These are phyloP conservation scores for Cyberlindnera maclurae DNA, from an alignment of 805 yeast genomes.

Conservation along the genomic window DNA sequence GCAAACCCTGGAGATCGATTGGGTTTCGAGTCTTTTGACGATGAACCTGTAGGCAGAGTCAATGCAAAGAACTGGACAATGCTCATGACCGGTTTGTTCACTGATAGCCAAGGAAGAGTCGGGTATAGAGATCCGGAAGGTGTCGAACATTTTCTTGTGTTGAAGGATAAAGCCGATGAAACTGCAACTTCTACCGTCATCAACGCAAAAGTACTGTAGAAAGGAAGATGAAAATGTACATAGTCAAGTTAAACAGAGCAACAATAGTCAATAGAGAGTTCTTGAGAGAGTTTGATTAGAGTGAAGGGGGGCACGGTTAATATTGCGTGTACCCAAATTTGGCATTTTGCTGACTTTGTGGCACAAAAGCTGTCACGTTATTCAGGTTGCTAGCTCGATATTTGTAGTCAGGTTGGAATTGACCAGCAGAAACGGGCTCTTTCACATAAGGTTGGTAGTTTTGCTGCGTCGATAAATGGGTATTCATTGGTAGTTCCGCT, in stretches of 20 bases:
- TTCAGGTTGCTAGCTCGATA: not conserved
- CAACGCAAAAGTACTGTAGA: not conserved
- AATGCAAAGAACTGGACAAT: constrained; percentile 13
- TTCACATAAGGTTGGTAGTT: too few relatives aligned
- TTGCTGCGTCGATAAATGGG: not conserved
- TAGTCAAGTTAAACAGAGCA: not conserved
- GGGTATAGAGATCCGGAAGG: constrained; percentile 5
- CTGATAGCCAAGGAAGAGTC: constrained; percentile 9
- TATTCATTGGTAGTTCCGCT: not conserved
- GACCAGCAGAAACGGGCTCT: too few relatives aligned
- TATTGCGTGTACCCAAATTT: not conserved
- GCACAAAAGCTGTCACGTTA: constrained; percentile 2
- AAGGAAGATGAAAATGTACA: not conserved
- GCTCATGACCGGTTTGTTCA: constrained; percentile 7
- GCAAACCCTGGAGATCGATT: constrained; percentile 34
- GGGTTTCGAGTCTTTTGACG: constrained; percentile 27
- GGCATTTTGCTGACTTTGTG: constrained; percentile 1
- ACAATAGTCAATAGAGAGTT: not conserved
- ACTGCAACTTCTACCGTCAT: not conserved
- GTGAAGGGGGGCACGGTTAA: not conserved
- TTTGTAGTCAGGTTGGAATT: not conserved
- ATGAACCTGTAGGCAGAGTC: constrained; percentile 3
- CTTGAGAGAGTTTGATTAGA: not conserved
- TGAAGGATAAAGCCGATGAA: not conserved
- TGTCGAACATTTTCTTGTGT: constrained; percentile 2